phyloP scores from a whole-genome alignment of 768 basidiomycete species.

The Phaeotremella fagi region DNA sequence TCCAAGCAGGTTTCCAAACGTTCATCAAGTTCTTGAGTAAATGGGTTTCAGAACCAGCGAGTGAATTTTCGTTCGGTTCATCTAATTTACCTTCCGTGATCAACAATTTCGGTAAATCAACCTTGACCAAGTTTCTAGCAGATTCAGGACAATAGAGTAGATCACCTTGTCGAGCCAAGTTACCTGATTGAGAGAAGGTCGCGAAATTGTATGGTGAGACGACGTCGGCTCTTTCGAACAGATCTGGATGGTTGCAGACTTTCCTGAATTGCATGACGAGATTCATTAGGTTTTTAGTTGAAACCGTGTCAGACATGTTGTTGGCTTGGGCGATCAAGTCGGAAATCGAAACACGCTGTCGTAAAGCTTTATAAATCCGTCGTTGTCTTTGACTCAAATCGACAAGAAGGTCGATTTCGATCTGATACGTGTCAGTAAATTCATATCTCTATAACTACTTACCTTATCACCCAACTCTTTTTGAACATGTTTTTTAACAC shows the following conservation, averaged over 20 bases:
- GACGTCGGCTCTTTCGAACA: slow-evolving; percentile 96
- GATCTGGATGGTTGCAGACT: slow-evolving; percentile 96
- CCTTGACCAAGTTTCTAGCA: slow-evolving; percentile 78
- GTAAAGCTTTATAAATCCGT: slow-evolving; percentile 77
- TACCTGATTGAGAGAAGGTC: slow-evolving; percentile 71
- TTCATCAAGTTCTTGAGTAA: slow-evolving; percentile 67
- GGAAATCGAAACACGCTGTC: slow-evolving; percentile 88
- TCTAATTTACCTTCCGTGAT: slow-evolving; percentile 69
- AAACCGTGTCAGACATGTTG: slow-evolving; percentile 73
- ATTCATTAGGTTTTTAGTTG: slow-evolving; percentile 94
- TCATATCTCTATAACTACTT: slow-evolving; percentile 9
- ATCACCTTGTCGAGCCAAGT: slow-evolving; percentile 82
- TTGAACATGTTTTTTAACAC: slow-evolving; percentile 97
- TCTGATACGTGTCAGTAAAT: slow-evolving; percentile 53
- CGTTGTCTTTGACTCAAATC: slow-evolving; percentile 91
- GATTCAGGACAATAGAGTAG: slow-evolving; percentile 77
- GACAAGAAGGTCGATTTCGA: slow-evolving; percentile 91
- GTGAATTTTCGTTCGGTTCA: slow-evolving; percentile 59
- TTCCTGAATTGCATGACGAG: slow-evolving; percentile 99
- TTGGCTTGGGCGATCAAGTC: slow-evolving; percentile 91
- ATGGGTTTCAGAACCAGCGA: slow-evolving; percentile 55
- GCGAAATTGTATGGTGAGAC: slow-evolving; percentile 87
- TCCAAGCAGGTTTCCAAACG: slow-evolving; percentile 84
- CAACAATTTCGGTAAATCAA: slow-evolving; percentile 66
- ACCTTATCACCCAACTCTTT: slow-evolving; percentile 99